phyloP scores from a whole-genome alignment of 371 early-diverging fungal genomes.

The Circinella umbellata region DNA sequence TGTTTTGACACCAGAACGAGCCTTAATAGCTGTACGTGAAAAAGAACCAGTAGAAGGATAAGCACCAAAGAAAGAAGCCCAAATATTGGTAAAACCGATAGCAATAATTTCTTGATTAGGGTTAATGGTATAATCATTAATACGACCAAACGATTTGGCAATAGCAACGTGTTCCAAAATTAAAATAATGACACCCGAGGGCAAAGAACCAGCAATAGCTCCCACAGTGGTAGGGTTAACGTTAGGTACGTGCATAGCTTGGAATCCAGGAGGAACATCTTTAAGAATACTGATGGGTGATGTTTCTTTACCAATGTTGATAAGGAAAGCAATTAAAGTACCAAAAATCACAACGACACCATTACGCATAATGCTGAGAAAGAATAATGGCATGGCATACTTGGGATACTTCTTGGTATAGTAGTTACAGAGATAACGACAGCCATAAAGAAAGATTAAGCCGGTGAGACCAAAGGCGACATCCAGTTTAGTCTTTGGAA shows the following conservation, averaged over 20 bases:
- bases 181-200: constrained; percentile 71
- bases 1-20: constrained; percentile 79
- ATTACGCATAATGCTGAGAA: constrained; percentile 57
- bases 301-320: constrained; percentile 45
- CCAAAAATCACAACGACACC: constrained; percentile 51
- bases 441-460: constrained; percentile 50
- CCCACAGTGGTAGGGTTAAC: constrained; percentile 42
- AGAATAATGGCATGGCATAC: constrained; percentile 44
- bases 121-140: constrained; percentile 65
- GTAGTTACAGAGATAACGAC: constrained; percentile 39
- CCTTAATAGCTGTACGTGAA: constrained; percentile 74
- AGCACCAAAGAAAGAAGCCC: constrained; percentile 80
- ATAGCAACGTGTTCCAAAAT: constrained; percentile 88
- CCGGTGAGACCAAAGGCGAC: constrained; percentile 53
- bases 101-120: constrained; percentile 88
- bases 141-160: constrained; percentile 80
- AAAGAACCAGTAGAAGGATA: constrained; percentile 56
- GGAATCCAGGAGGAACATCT: constrained; percentile 73
- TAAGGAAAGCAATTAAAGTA: constrained; percentile 48
- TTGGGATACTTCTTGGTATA: constrained; percentile 47
- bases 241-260: constrained; percentile 56
- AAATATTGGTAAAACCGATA: constrained; percentile 81
- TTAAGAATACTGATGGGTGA: constrained; percentile 65
- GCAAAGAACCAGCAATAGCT: constrained; percentile 55
- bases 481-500: constrained; percentile 54